Evolutionary conservation across 345 rosid species (phyloP).

Genomic region (Passiflora organensis): DNA sequence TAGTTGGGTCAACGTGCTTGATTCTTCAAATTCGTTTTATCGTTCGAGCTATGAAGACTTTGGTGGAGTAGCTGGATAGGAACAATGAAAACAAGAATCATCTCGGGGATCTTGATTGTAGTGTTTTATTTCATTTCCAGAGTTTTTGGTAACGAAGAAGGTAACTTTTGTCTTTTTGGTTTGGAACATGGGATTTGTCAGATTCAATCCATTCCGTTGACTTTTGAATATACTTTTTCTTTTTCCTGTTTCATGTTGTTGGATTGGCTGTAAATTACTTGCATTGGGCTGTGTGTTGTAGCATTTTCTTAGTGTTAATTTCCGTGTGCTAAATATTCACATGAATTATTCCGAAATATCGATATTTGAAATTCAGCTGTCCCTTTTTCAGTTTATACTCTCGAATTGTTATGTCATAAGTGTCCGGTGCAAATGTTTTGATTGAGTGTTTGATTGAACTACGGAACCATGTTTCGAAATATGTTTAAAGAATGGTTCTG

Average conservation of each 20-base stretch:
- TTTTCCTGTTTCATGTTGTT: neutral
- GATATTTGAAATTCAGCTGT: too few relatives aligned
- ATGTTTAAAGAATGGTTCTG: neutral
- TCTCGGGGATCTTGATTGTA: conserved; percentile 37
- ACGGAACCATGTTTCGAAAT: neutral
- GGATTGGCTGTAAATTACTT: conserved; percentile 4
- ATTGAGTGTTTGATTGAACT: neutral
- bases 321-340: neutral
- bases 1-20: neutral
- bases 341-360: neutral
- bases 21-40: neutral
- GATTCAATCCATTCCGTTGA: neutral
- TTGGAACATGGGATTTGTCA: neutral
- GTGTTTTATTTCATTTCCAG: conserved; percentile 40
- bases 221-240: neutral
- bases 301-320: neutral
- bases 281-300: neutral
- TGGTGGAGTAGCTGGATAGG: neutral
- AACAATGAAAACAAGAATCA: neutral
- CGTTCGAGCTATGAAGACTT: neutral
- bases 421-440: neutral
- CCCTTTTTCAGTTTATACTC: neutral
- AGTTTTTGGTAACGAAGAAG: conserved; percentile 68
- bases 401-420: neutral
- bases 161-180: conserved; percentile 22